Evolutionary conservation across 1,284 basidiomycete species (phyloP).

Genomic region (Microbotryomycetes sp.): DNA sequence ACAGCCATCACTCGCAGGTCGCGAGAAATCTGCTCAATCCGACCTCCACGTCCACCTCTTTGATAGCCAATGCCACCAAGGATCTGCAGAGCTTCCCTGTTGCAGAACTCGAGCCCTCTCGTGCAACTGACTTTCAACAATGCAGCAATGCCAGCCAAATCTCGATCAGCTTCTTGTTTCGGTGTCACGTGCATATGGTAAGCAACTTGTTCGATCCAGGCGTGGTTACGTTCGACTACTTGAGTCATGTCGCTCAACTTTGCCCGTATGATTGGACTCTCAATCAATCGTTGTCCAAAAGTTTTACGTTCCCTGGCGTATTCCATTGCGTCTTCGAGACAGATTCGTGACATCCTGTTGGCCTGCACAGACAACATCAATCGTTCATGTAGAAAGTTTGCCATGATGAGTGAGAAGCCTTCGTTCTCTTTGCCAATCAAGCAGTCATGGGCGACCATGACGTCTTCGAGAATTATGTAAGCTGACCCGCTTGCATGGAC

Average conservation of each 20-base stretch:
- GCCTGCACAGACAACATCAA: constrained; percentile 4
- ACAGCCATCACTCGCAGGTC: not conserved
- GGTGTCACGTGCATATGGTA: constrained; percentile 16
- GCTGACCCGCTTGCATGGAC: constrained; percentile 41
- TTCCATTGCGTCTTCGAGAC: constrained; percentile 26
- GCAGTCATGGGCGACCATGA: constrained; percentile 42
- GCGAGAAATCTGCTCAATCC: constrained; percentile 21
- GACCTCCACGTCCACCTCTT: constrained; percentile 25
- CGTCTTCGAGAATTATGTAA: constrained; percentile 40
- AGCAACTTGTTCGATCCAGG: not conserved
- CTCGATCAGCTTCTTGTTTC: constrained; percentile 7
- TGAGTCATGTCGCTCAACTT: constrained; percentile 22
- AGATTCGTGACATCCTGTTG: constrained; percentile 14
- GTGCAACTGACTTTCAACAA: constrained; percentile 33
- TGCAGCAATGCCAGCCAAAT: constrained; percentile 32
- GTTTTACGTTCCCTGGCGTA: constrained; percentile 28
- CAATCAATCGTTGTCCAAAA: constrained; percentile 32
- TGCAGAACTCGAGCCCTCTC: constrained; percentile 18
- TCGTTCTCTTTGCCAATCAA: constrained; percentile 38
- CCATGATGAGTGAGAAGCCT: constrained; percentile 25
- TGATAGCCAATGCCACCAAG: constrained; percentile 29
- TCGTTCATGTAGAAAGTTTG: constrained; percentile 2
- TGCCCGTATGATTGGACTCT: constrained; percentile 35
- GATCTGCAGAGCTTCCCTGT: constrained; percentile 31
- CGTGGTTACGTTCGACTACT: constrained; percentile 30